Conservation (phyloP, 345 rosid genomes). For the Rubroshorea leprosula region DNA sequence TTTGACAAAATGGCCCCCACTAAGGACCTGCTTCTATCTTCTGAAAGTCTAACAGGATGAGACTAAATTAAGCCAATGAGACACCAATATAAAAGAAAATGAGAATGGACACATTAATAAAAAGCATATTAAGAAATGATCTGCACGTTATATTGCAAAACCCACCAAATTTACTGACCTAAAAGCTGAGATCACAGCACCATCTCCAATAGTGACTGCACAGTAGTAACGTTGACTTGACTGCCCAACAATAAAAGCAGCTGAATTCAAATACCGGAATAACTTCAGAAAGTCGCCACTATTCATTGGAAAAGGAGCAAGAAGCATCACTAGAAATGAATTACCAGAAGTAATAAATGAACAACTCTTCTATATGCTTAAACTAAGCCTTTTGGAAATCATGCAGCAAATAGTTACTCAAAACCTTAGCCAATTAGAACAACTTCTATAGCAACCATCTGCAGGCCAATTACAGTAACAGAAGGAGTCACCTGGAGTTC, state of each 20-base stretch:
- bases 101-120: too few species aligned
- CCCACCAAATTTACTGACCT: constrained; percentile 41
- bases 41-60: constrained; percentile 66
- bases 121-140: neutral
- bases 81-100: constrained; percentile 1
- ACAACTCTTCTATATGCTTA: neutral
- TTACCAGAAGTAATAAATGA: neutral
- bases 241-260: constrained; percentile 98
- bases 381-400: neutral
- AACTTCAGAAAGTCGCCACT: constrained; percentile 33
- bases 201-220: constrained; percentile 89
- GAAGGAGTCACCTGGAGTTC: constrained; percentile 64
- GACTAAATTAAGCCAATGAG: constrained; percentile 9
- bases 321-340: constrained; percentile 9
- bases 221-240: constrained; percentile 91
- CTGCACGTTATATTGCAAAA: constrained; percentile 2
- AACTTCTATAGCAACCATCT: neutral
- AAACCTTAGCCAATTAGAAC: neutral
- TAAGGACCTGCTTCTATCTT: constrained; percentile 76
- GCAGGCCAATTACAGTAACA: constrained; percentile 4
- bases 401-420: neutral
- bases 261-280: constrained; percentile 66
- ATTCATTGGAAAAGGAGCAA: constrained; percentile 22
- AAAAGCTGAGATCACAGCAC: constrained; percentile 91
- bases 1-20: constrained; percentile 91